These are phyloP conservation scores for Hsuehochloa calcarea DNA, from an alignment of 176 grass and related monocot species.

Conservation along the genomic window DNA sequence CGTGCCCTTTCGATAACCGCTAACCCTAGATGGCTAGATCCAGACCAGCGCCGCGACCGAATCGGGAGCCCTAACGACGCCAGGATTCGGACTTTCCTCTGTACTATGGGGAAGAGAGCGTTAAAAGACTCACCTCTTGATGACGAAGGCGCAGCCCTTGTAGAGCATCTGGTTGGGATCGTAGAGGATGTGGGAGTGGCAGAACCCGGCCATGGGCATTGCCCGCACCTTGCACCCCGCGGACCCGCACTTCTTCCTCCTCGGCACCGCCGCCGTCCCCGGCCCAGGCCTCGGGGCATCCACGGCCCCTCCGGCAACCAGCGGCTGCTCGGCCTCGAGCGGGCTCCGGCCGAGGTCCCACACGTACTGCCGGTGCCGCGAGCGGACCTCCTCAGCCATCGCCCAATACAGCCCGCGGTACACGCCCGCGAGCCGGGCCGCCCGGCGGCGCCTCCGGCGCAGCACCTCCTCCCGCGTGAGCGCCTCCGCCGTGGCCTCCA, in stretches of 20 bases:
- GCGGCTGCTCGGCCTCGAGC: slow-evolving; percentile 42
- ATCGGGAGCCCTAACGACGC: slow-evolving; percentile 17
- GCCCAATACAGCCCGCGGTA: slow-evolving; percentile 75
- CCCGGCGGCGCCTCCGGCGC: slow-evolving; percentile 51
- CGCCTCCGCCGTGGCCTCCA: slow-evolving; percentile 47
- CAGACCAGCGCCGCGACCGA: not conserved
- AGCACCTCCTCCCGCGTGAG: slow-evolving; percentile 85
- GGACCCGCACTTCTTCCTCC: slow-evolving; percentile 77
- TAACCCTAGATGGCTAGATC: slow-evolving; percentile 33
- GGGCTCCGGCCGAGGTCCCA: slow-evolving; percentile 74
- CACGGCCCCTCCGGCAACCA: not conserved
- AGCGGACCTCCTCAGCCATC: slow-evolving; percentile 71
- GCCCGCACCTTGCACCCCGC: slow-evolving; percentile 83
- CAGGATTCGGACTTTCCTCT: slow-evolving; percentile 1
- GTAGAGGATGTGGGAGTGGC: slow-evolving; percentile 76
- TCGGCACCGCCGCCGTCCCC: not conserved
- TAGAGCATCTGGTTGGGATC: slow-evolving; percentile 78
- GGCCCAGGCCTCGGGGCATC: slow-evolving; percentile 28
- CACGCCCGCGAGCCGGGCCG: slow-evolving; percentile 36
- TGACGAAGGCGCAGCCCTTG: slow-evolving; percentile 68
- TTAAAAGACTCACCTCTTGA: slow-evolving; percentile 47
- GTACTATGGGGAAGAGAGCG: not conserved
- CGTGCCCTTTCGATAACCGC: not conserved
- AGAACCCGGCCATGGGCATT: slow-evolving; percentile 77
- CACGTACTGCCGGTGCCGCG: slow-evolving; percentile 69